A percentile compares a stretch with the other conserved stretches of the same genome.
phyloP scores from a whole-genome alignment of 305 asterid genomes.

The Solanum chacoense region DNA sequence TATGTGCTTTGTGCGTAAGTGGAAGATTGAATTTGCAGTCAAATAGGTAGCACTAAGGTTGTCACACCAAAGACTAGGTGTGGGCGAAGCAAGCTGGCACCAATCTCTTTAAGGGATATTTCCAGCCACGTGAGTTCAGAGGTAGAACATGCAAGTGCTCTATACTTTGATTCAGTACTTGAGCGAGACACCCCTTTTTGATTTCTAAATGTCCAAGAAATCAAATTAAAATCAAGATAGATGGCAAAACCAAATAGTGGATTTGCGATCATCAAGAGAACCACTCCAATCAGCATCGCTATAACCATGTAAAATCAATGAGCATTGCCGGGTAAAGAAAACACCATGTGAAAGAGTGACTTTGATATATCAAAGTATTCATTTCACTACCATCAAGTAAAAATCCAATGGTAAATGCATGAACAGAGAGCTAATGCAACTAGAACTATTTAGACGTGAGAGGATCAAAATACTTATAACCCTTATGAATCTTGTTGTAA shows the following conservation, averaged over 20 bases:
- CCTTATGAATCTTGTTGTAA: not conserved
- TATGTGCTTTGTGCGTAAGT: too few relatives aligned
- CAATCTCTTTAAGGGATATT: not conserved
- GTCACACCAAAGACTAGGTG: not conserved
- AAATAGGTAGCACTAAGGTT: not conserved
- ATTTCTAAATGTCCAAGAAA: not conserved
- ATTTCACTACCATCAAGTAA: not conserved
- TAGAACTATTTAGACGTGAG: not conserved
- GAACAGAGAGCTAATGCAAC: not conserved
- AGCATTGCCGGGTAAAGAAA: not conserved
- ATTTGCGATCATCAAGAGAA: not conserved
- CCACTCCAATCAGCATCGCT: not conserved
- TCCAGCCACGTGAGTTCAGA: not conserved
- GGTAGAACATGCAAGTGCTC: not conserved
- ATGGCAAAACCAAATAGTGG: not conserved
- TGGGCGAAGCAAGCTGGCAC: not conserved
- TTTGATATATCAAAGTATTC: not conserved
- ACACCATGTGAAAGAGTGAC: not conserved
- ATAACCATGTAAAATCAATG: not conserved
- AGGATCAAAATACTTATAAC: not conserved
- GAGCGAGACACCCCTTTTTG: too few relatives aligned
- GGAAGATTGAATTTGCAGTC: not conserved
- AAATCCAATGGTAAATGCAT: not conserved
- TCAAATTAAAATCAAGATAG: not conserved
- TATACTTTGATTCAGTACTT: not conserved